Evolutionary conservation across 441 rosid genomes (phyloP).

Genomic region (Lagerstroemia fauriei): DNA sequence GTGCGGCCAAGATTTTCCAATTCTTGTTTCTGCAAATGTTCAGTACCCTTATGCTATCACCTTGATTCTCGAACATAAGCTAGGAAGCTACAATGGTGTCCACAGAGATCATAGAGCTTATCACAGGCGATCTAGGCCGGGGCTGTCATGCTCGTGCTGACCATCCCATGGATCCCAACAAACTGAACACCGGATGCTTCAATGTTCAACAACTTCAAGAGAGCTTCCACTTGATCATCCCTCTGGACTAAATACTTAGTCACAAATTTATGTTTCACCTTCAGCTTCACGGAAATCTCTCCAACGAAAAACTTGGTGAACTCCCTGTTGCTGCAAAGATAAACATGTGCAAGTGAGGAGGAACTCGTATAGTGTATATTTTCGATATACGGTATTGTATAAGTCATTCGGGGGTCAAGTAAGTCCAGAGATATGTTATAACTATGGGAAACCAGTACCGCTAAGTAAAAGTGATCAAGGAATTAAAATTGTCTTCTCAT

Average conservation of each 20-base stretch:
- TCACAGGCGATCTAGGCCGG: slow-evolving; percentile 2
- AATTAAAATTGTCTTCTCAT: background rate
- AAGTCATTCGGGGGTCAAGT: too few relatives aligned
- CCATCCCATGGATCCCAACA: background rate
- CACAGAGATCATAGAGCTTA: background rate
- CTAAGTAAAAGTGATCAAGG: background rate
- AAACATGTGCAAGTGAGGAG: too few relatives aligned
- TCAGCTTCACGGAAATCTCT: background rate
- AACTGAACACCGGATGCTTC: background rate
- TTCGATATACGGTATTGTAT: too few relatives aligned
- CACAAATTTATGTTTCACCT: rapidly evolving
- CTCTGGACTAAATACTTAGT: background rate
- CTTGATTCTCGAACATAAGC: background rate
- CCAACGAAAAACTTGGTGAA: background rate
- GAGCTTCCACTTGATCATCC: too few relatives aligned
- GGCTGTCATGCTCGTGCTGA: slow-evolving; percentile 3
- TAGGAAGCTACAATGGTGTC: background rate
- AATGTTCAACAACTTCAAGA: background rate
- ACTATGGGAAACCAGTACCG: too few relatives aligned
- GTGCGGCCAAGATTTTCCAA: background rate
- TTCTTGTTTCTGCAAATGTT: background rate
- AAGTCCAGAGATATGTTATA: too few relatives aligned
- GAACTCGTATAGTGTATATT: too few relatives aligned
- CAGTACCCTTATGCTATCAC: background rate
- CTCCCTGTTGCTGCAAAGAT: too few relatives aligned